Evolutionary conservation across 768 basidiomycete species (phyloP).

Genomic region (Calvatia gigantea): DNA sequence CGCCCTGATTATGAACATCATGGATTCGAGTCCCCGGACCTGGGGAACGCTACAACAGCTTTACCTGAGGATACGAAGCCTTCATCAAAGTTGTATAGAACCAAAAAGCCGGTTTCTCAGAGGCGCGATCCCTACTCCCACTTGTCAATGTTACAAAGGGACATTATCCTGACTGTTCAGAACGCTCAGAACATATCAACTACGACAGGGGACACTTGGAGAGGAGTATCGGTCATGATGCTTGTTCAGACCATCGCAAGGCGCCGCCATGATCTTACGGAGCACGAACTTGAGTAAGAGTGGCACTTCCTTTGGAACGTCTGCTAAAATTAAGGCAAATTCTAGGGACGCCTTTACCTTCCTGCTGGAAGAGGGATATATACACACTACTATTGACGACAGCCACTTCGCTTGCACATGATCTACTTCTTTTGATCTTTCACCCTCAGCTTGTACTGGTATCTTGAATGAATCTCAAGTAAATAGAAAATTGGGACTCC

Average conservation of each 20-base stretch:
- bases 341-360: slow-evolving; percentile 19
- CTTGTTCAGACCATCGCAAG: slow-evolving; percentile 2
- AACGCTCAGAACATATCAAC: not conserved
- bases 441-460: too few species aligned
- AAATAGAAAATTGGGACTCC: too few species aligned
- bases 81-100: too few species aligned
- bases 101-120: not conserved
- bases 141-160: slow-evolving; percentile 19
- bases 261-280: not conserved
- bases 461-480: too few species aligned
- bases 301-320: not conserved
- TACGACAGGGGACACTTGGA: not conserved
- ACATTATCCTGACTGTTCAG: slow-evolving; percentile 19
- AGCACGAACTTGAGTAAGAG: slow-evolving; percentile 14
- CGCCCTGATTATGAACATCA: too few species aligned
- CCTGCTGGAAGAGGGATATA: slow-evolving; percentile 21
- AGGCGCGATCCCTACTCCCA: slow-evolving; percentile 20
- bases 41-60: not conserved
- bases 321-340: not conserved
- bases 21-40: too few species aligned
- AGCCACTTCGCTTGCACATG: slow-evolving; percentile 18
- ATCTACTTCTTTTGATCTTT: not conserved
- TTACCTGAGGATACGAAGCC: not conserved
- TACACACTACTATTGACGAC: slow-evolving; percentile 26
- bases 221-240: not conserved